Percentiles rank a stretch among this genome's conserved stretches.
Conservation (phyloP, 1,284 basidiomycete genomes). For the Chalciporus sp. region DNA sequence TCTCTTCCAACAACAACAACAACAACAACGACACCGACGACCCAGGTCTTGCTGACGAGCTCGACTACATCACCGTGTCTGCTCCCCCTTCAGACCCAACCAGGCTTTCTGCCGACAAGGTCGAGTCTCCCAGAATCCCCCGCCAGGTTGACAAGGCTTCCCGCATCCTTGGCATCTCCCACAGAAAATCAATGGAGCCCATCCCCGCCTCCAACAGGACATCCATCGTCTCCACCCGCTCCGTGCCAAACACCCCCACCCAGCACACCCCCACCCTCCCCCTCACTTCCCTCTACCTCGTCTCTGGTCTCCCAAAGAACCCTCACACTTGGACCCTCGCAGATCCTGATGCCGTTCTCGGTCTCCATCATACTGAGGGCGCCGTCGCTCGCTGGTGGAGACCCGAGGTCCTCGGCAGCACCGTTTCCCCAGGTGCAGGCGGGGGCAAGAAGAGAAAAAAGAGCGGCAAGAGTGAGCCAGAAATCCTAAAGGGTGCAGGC, state of each 20-base stretch:
- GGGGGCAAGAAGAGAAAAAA: constrained; percentile 60
- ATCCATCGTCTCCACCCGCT: constrained; percentile 77
- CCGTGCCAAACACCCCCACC: constrained; percentile 58
- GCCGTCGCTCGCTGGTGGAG: constrained; percentile 94
- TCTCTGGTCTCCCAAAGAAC: constrained; percentile 81
- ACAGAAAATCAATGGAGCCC: constrained; percentile 77
- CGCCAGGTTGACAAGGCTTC: constrained; percentile 60
- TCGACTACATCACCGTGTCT: constrained; percentile 68
- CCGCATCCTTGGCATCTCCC: constrained; percentile 71
- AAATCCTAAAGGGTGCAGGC: constrained; percentile 67
- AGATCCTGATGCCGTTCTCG: constrained; percentile 84
- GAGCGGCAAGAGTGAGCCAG: constrained; percentile 60
- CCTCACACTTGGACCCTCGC: constrained; percentile 94
- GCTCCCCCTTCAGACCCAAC: constrained; percentile 26
- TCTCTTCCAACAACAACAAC: constrained; percentile 27
- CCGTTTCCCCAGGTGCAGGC: constrained; percentile 82
- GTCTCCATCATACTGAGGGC: constrained; percentile 83
- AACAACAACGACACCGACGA: constrained; percentile 32
- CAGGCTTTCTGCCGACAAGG: constrained; percentile 7
- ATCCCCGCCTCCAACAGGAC: constrained; percentile 73
- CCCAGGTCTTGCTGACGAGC: constrained; percentile 57
- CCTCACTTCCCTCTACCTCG: constrained; percentile 81
- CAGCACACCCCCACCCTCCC: constrained; percentile 65
- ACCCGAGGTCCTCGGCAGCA: constrained; percentile 90
- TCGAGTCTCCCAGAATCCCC: background rate